These are phyloP conservation scores for Penicillium angulare DNA, from an alignment of 495 filamentous ascomycete genomes.

Conservation along the genomic window DNA sequence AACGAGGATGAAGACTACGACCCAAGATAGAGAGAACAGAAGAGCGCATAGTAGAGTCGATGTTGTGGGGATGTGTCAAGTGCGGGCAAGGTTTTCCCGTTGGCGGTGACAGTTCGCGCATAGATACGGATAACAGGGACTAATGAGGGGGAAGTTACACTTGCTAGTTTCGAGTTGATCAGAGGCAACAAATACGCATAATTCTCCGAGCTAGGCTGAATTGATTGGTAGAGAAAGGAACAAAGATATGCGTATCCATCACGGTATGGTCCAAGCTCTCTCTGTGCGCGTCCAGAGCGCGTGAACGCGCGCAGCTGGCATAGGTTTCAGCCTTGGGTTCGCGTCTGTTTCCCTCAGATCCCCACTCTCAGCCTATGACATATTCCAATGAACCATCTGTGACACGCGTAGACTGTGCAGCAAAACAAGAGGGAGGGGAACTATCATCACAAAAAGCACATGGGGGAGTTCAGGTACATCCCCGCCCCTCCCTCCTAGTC, in stretches of 20 bases:
- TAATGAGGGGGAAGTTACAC: too few species aligned
- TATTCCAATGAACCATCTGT: not conserved
- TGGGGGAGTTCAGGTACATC: not conserved
- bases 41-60: conserved; percentile 13
- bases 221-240: conserved; percentile 12
- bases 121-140: too few species aligned
- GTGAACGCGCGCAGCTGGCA: conserved; percentile 5
- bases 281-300: conserved; percentile 24
- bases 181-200: too few species aligned
- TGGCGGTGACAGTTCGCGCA: conserved; percentile 16
- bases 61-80: conserved; percentile 5
- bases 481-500: too few species aligned
- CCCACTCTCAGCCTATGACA: conserved; percentile 2
- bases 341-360: conserved; percentile 8
- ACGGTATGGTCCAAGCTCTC: conserved; percentile 24
- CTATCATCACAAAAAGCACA: not conserved
- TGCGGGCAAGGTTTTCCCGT: conserved; percentile 11
- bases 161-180: not conserved
- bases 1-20: conserved; percentile 10
- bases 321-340: not conserved
- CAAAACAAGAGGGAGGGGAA: conserved; percentile 11
- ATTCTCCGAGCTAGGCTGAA: not conserved
- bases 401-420: conserved; percentile 5
- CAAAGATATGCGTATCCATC: not conserved
- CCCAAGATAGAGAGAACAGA: conserved; percentile 8